Conservation (phyloP, 148 eudicot genomes). For the Rheum nobile region DNA sequence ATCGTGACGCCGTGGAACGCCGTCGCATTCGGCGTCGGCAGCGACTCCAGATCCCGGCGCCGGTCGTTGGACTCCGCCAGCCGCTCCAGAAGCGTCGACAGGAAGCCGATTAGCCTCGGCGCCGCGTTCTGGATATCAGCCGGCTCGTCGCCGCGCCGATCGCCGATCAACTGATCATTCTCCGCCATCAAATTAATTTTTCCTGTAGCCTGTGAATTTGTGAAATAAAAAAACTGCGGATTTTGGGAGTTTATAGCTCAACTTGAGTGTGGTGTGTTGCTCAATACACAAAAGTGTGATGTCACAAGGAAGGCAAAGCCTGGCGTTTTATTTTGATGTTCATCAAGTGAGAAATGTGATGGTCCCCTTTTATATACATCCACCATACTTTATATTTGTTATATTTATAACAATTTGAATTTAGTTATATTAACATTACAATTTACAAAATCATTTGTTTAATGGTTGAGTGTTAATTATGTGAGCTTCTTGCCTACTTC, state of each 20-base stretch:
- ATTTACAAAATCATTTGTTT: no score
- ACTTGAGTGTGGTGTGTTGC: neutral
- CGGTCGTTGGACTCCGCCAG: conserved; percentile 51
- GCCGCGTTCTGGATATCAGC: conserved; percentile 27
- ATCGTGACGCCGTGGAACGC: conserved; percentile 48
- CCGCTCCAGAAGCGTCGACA: conserved; percentile 52
- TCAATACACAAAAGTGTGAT: neutral
- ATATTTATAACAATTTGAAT: no score
- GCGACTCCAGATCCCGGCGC: conserved; percentile 14
- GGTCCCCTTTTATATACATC: neutral
- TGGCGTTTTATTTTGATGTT: neutral
- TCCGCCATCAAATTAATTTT: neutral
- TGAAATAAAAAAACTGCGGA: neutral
- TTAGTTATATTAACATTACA: no score
- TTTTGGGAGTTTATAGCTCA: neutral
- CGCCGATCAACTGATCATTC: neutral
- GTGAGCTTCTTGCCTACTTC: no score
- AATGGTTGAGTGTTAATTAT: no score
- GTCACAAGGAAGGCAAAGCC: neutral
- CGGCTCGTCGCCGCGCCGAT: conserved; percentile 3
- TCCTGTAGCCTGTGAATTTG: no score
- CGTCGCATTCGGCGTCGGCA: conserved; percentile 16
- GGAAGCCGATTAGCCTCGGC: conserved; percentile 43
- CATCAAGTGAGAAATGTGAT: neutral
- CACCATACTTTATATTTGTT: no score